phyloP scores from a whole-genome alignment of 768 basidiomycete species.

The Auriscalpium vulgare region DNA sequence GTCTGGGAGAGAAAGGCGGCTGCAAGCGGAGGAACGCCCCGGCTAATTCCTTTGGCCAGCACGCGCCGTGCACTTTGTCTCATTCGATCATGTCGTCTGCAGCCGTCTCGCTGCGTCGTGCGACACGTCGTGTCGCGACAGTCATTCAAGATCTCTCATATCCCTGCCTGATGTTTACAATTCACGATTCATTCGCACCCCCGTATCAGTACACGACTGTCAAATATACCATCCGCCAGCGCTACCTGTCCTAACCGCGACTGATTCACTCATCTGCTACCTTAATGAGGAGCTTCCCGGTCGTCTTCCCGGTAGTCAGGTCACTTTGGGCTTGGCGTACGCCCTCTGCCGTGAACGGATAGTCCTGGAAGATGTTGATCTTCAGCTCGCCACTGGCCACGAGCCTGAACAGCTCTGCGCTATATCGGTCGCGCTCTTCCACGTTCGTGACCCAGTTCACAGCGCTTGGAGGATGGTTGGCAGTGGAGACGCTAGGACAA shows the following conservation, averaged over 20 bases:
- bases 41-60: not conserved
- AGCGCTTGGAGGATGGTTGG: slow-evolving; percentile 33
- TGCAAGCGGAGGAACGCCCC: too few species aligned
- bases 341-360: slow-evolving; percentile 75
- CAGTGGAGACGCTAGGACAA: not conserved
- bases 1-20: not conserved
- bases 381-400: slow-evolving; percentile 51
- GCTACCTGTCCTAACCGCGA: too few species aligned
- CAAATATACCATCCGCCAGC: too few species aligned
- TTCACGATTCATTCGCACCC: not conserved
- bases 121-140: too few species aligned
- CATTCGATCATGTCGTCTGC: too few species aligned
- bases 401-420: slow-evolving; percentile 51
- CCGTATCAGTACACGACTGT: not conserved
- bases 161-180: not conserved
- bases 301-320: slow-evolving; percentile 63
- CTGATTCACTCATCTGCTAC: slow-evolving; percentile 26
- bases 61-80: not conserved
- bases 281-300: slow-evolving; percentile 78
- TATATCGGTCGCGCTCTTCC: slow-evolving; percentile 62
- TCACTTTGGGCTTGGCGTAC: slow-evolving; percentile 69
- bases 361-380: slow-evolving; percentile 63
- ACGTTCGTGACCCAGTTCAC: slow-evolving; percentile 62
- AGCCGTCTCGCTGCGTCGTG: too few species aligned
- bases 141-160: too few species aligned